Evolutionary conservation across 2,329 filamentous ascomycete species (phyloP).

Genomic region (Pseudofabraea citricarpa): DNA sequence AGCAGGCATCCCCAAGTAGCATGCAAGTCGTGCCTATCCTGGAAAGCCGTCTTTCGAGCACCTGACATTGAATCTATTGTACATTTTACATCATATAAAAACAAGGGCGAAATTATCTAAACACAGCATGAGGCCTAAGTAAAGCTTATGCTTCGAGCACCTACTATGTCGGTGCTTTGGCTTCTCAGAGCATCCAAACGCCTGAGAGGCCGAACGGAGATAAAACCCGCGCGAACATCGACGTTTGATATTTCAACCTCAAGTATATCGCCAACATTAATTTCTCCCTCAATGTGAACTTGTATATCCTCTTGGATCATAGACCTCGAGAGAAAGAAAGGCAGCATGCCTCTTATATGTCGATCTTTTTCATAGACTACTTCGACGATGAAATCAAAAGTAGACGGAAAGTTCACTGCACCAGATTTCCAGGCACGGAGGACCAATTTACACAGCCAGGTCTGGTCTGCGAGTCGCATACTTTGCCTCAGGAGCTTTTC

Average conservation of each 20-base stretch:
- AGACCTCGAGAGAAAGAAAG: conserved; percentile 12
- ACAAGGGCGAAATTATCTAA: too few species aligned
- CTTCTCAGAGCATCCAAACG: not conserved
- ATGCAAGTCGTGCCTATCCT: too few species aligned
- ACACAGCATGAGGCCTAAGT: too few species aligned
- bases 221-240: conserved; percentile 41
- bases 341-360: conserved; percentile 29
- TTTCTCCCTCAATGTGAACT: conserved; percentile 21
- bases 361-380: conserved; percentile 27
- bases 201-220: conserved; percentile 36
- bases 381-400: conserved; percentile 44
- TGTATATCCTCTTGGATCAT: not conserved
- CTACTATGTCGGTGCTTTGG: too few species aligned
- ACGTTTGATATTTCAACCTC: conserved; percentile 48
- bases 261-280: conserved; percentile 44
- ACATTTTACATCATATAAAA: too few species aligned
- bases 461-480: conserved; percentile 28
- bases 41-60: too few species aligned
- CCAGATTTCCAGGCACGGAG: conserved; percentile 53
- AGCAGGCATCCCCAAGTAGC: too few species aligned
- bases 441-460: conserved; percentile 57
- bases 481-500: conserved; percentile 19
- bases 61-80: too few species aligned
- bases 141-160: too few species aligned
- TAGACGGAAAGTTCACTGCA: conserved; percentile 41